phyloP scores from a whole-genome alignment of 768 basidiomycete species.

The Mycena crocata region DNA sequence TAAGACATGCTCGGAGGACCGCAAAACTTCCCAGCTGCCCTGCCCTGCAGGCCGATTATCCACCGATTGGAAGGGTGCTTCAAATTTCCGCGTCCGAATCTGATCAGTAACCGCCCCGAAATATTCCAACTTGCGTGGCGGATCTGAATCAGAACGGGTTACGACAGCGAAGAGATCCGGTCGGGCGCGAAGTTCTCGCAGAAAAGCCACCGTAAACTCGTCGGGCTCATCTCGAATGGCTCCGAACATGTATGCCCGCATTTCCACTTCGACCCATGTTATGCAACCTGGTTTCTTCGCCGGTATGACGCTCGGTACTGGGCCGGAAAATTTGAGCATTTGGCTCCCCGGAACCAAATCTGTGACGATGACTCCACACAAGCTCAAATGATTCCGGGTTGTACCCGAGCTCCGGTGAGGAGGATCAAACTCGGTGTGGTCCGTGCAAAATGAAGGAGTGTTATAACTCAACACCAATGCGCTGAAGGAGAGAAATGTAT shows the following conservation, averaged over 20 bases:
- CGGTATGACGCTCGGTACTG: conserved; percentile 13
- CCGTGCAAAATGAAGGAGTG: conserved; percentile 37
- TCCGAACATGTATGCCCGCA: conserved; percentile 44
- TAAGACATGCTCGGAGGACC: conserved; percentile 37
- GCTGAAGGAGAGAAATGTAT: conserved; percentile 16
- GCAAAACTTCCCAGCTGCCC: conserved; percentile 27
- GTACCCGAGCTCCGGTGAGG: neutral
- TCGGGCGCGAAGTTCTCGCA: conserved; percentile 42
- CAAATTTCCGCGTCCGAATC: conserved; percentile 34
- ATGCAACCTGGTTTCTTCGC: conserved; percentile 30
- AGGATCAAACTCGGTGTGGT: conserved; percentile 32
- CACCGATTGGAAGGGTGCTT: conserved; percentile 32
- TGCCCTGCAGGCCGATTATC: neutral
- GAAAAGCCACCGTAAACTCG: conserved; percentile 39
- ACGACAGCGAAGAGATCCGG: conserved; percentile 47
- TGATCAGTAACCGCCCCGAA: conserved; percentile 39
- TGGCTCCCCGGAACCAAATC: neutral
- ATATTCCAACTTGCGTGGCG: conserved; percentile 33
- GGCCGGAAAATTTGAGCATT: neutral
- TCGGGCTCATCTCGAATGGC: conserved; percentile 43
- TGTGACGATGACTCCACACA: conserved; percentile 3
- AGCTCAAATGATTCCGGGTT: conserved; percentile 2
- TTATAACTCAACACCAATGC: conserved; percentile 1
- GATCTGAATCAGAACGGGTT: conserved; percentile 42
- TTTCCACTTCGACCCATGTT: conserved; percentile 40